Evolutionary conservation across 2,329 filamentous ascomycete genomes (phyloP).

Genomic region (Phaeosphaeriaceae sp.): DNA sequence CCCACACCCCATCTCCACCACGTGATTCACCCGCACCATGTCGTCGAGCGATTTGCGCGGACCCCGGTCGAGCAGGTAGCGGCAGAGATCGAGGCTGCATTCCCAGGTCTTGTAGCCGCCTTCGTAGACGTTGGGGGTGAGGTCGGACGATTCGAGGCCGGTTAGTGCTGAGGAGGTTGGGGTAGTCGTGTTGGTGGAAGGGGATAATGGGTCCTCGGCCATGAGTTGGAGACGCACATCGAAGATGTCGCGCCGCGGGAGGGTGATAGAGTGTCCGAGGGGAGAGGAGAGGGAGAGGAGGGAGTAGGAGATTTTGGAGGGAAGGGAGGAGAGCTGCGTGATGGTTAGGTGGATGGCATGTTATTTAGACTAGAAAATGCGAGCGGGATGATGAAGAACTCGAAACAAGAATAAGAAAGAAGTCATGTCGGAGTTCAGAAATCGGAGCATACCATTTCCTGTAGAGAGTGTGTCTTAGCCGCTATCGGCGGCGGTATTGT

Average conservation of each 20-base stretch:
- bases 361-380: too few relatives aligned
- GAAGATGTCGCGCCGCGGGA: constrained; percentile 81
- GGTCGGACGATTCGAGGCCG: constrained; percentile 65
- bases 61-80: constrained; percentile 61
- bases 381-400: too few relatives aligned
- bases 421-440: neutral
- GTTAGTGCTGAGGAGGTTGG: constrained; percentile 34
- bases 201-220: constrained; percentile 61
- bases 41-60: constrained; percentile 59
- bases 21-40: constrained; percentile 56
- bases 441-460: constrained; percentile 54
- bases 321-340: constrained; percentile 63
- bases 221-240: constrained; percentile 83
- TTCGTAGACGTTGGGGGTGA: constrained; percentile 83
- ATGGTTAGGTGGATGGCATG: constrained; percentile 11
- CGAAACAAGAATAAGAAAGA: too few relatives aligned
- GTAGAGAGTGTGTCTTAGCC: constrained; percentile 53
- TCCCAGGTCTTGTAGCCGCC: constrained; percentile 92
- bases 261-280: constrained; percentile 58
- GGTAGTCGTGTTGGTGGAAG: constrained; percentile 38
- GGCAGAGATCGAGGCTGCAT: constrained; percentile 80
- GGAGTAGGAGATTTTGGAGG: constrained; percentile 76
- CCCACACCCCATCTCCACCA: constrained; percentile 75
- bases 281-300: constrained; percentile 68
- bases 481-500: constrained; percentile 41